A percentile compares a stretch with the other conserved stretches of the same genome.
Evolutionary conservation across 2,329 filamentous ascomycete species (phyloP).

Genomic region (Pseudocercospora macadamiae): DNA sequence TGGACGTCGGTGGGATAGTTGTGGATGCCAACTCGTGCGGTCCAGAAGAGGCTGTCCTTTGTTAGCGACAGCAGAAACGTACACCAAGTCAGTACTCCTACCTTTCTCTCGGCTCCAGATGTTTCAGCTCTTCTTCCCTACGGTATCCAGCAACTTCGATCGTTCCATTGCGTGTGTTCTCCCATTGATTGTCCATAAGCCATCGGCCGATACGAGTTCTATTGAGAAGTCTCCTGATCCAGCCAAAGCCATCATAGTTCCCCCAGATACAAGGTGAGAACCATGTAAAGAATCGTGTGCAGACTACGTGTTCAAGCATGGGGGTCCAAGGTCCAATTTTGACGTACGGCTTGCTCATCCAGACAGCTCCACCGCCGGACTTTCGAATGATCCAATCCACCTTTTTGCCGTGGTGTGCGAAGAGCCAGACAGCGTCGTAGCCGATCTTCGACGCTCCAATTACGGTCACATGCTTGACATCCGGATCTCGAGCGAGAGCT

Average conservation of each 20-base stretch:
- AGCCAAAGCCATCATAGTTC: slow-evolving; percentile 60
- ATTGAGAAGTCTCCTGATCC: slow-evolving; percentile 59
- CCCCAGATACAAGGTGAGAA: slow-evolving; percentile 77
- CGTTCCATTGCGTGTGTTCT: slow-evolving; percentile 57
- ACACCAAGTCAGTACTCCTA: neutral
- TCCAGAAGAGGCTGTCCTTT: slow-evolving; percentile 48
- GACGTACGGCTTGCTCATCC: slow-evolving; percentile 62
- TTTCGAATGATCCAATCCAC: slow-evolving; percentile 62
- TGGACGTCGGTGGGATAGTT: slow-evolving; percentile 62
- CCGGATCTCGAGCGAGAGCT: slow-evolving; percentile 46
- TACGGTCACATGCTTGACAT: slow-evolving; percentile 51
- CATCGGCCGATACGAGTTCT: slow-evolving; percentile 58
- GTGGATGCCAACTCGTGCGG: slow-evolving; percentile 61
- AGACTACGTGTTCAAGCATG: slow-evolving; percentile 68
- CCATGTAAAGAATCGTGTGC: slow-evolving; percentile 69
- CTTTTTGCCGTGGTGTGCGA: slow-evolving; percentile 52
- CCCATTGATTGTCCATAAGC: slow-evolving; percentile 60
- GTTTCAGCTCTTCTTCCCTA: slow-evolving; percentile 42
- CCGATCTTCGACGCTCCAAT: slow-evolving; percentile 65
- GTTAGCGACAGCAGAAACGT: neutral
- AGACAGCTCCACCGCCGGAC: slow-evolving; percentile 60
- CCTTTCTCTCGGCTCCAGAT: slow-evolving; percentile 42
- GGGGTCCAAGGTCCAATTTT: slow-evolving; percentile 63
- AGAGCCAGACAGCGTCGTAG: slow-evolving; percentile 64
- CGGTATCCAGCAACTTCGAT: slow-evolving; percentile 50